phyloP scores from a whole-genome alignment of 2,329 filamentous ascomycete genomes.

The Drechmeria coniospora region DNA sequence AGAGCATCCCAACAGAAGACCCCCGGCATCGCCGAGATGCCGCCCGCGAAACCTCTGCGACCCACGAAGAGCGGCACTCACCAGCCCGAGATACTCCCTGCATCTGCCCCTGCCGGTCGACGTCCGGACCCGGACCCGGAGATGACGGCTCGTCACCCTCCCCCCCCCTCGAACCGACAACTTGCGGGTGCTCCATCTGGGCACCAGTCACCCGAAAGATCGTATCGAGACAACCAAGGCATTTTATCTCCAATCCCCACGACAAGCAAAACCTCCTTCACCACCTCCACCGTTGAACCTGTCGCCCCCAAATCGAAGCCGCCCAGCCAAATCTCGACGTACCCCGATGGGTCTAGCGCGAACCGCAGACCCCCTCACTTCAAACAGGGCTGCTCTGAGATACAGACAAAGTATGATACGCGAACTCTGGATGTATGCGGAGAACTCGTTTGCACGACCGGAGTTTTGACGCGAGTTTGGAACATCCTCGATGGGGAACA shows the following conservation, averaged over 20 bases:
- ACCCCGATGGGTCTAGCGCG: constrained; percentile 69
- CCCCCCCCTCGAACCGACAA: constrained; percentile 13
- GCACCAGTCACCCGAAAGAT: constrained; percentile 18
- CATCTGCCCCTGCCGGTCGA: constrained; percentile 13
- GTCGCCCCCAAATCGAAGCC: constrained; percentile 22
- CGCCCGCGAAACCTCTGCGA: constrained; percentile 30
- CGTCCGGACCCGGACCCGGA: no score
- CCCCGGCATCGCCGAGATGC: constrained; percentile 6
- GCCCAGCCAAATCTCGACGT: constrained; percentile 42
- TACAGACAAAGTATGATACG: constrained; percentile 74
- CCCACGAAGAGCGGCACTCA: constrained; percentile 13
- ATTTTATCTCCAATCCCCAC: no score
- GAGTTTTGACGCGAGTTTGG: constrained; percentile 79
- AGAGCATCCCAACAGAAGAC: constrained; percentile 7
- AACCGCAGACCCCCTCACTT: constrained; percentile 72
- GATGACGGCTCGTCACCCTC: constrained; percentile 14
- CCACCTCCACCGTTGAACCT: constrained; percentile 6
- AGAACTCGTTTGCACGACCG: constrained; percentile 72
- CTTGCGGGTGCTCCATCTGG: constrained; percentile 17
- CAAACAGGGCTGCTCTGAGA: constrained; percentile 57
- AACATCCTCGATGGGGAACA: constrained; percentile 68
- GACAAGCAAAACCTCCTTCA: not conserved
- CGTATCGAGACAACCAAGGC: constrained; percentile 7
- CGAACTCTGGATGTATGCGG: constrained; percentile 79
- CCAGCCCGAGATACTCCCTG: constrained; percentile 6